Base-by-base conservation (phyloP, 2,329 filamentous ascomycete genomes). In the Ceratocystis albifundus region DNA sequence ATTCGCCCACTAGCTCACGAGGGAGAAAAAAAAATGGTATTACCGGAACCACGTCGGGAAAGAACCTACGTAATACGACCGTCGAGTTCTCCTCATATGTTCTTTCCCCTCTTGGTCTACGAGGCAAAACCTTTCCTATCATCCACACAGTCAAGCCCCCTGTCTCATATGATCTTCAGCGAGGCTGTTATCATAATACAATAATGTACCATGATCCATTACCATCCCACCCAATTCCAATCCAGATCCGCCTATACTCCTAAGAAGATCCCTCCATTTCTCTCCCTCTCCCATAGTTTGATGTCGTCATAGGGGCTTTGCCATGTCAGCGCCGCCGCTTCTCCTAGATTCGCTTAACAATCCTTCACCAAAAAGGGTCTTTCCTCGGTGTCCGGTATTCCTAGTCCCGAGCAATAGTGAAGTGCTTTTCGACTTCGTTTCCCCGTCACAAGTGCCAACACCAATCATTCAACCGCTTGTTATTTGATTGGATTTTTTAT, bases 281-380 rank as follows among this genome's bases (percentile, higher is more conserved):
- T 57, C 22, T 5, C 28, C 22, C 7, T 28, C 30, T 8, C 28
- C 28, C 5, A 7, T 17, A 50, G 3, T 12, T 32, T 17, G 20
- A 30, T 57, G 53, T 57, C 53, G 53, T 57, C 53, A 46, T 45
- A 8, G 25, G 36, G 59, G 46, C 46, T 41, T 28, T 30, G 22
- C 15, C 53, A 30, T 57, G 53, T 30, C 53, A 57, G 25, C 53
- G 53, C 53, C 53, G 53, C 53, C 53, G 53, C 53, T 28, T 57
- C 53, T 30, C 28, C 20, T 53, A 53, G 10, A 6, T 30, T 57
- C 53, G 25, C 53, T 57, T 57, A 30, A 32, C 2, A 57, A 22
- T 57, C 53, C 53, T 57, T 15, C 22, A 30, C 53, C 28, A 30
- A 30, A n/a, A 57, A 57, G 25, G 53, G 53, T 32, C 53, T 57